Evolutionary conservation across 805 yeast species (phyloP), one percentile per base, ranked within the genome.

Genomic region (Clavispora asparagi): DNA sequence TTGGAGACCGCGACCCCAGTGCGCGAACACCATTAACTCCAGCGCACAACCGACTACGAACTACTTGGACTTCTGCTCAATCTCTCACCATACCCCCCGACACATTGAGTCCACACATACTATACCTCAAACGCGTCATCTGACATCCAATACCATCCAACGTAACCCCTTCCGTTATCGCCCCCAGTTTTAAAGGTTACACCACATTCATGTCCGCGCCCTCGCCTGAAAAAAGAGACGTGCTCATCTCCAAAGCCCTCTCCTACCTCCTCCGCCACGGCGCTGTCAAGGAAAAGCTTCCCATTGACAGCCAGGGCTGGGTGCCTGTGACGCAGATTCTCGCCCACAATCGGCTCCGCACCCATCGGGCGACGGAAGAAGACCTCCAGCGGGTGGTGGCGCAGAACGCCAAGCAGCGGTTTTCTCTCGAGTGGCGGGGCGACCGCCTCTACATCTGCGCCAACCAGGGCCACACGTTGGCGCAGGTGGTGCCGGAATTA

Each of bases 381-480:
- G 94, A 86, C 47, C 59, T 94, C 4, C 56, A 68, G 37, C 57
- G 78, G 16, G 74, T 89, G 1, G 96, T 90, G 0, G 71, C 62
- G 0, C 68, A 62, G 7, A 87, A 91, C 56, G 81, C 76, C 44
- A 92, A 92, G 65, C 74, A 83, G 54, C 63, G 99, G 45, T 92
- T 83, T 64, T 73, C 75, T 31, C 49, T 90, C 11, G 67, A 63
- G 10, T 46, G 44, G 6, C 55, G 55, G 9, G 64, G 61, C 6
- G 66, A 55, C 5, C 64, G 6, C 2, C 26, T 60, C 31, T 51
- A 35, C 16, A 70, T 92, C n/a, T 80, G 97, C 60, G 98, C 99
- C 4, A 83, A 84, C 43, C 99, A 94, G 64, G 99, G 99, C 4
- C 99, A 94, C 63, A 82, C 95, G 0, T 66, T 92, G 6, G 59